Evolutionary conservation across 306 rosid genomes (phyloP), one percentile per base, ranked within the genome.

Genomic region (Vicia sativa): DNA sequence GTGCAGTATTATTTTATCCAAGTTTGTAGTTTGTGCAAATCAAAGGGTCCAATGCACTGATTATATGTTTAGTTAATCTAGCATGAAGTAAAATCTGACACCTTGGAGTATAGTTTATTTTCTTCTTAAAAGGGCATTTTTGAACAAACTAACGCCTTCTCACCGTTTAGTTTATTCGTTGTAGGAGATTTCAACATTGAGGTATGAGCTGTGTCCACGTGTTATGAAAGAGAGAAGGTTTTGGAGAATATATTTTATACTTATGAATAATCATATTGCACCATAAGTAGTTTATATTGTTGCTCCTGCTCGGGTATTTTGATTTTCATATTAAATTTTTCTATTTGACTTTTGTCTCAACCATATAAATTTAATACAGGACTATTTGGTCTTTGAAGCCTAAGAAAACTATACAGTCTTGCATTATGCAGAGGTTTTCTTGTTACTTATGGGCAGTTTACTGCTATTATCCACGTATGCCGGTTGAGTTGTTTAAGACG

Each of bases 161-260:
- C 14, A 62, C 56, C 3, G n/a, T 54, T 54, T 39, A 28, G 8
- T 29, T 54, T 45, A 41, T 75, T 50, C 14, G 61, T 57, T 77
- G 31, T 73, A 90, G 95, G 91, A 87, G 46, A 87, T 90, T 54
- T 90, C 89, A 16, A 68, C 71, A 62, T 81, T 87, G 65, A 82
- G 95, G 43, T 87, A 90, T 56, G 91, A 78, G 70, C 67, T 90
- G 70, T 85, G 95, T 71, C 91, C 91, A 34, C 84, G 86, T 39
- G 77, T 80, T 64, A 90, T 90, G 91, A 90, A 75, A 70, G 91
- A 85, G 77, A 87, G 91, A 73, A 87, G 80, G 77, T 87, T 85
- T 78, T 90, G 96, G 91, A 87, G 84, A 68, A 85, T 90, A 73
- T 85, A 90, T 77, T 85, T 87, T 75, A 76, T 82, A 67, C 73